Conservation (phyloP, 2,329 filamentous ascomycete genomes). For the Cercospora zeae-maydis region DNA sequence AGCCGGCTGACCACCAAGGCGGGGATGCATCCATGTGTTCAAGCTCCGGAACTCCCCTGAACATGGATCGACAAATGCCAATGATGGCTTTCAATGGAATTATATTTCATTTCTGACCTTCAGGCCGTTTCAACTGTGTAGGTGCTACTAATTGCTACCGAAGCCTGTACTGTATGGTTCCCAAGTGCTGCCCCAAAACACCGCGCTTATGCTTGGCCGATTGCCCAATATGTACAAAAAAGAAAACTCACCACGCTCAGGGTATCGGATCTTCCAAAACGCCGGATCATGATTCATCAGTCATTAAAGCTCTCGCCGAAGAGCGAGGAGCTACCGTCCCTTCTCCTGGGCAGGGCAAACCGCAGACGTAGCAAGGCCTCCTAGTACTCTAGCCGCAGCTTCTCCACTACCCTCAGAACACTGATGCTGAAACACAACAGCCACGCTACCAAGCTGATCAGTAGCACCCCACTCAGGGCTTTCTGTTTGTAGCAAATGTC, state of each 20-base stretch:
- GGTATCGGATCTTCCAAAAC: constrained; percentile 7
- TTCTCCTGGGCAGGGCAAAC: background rate
- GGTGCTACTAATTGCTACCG: background rate
- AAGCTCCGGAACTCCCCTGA: background rate
- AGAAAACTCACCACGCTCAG: background rate
- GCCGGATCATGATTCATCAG: constrained; percentile 17
- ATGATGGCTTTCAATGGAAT: background rate
- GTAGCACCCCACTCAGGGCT: constrained; percentile 71
- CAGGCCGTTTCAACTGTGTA: background rate
- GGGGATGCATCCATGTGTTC: background rate
- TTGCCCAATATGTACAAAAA: constrained; percentile 6
- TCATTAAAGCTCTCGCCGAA: constrained; percentile 6
- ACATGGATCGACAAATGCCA: background rate
- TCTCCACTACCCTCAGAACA: constrained; percentile 40
- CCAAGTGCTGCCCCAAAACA: background rate
- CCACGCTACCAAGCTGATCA: constrained; percentile 85
- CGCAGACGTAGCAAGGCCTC: background rate
- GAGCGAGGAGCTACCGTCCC: background rate
- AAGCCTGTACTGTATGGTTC: background rate
- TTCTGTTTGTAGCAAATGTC: constrained; percentile 61
- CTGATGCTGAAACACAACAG: constrained; percentile 84
- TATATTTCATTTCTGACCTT: background rate
- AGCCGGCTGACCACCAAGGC: background rate
- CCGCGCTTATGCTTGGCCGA: background rate
- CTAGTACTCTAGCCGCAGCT: constrained; percentile 30